Base-by-base conservation (phyloP, 192 early-diverging fungal species). In the Haplosporangium gracile region DNA sequence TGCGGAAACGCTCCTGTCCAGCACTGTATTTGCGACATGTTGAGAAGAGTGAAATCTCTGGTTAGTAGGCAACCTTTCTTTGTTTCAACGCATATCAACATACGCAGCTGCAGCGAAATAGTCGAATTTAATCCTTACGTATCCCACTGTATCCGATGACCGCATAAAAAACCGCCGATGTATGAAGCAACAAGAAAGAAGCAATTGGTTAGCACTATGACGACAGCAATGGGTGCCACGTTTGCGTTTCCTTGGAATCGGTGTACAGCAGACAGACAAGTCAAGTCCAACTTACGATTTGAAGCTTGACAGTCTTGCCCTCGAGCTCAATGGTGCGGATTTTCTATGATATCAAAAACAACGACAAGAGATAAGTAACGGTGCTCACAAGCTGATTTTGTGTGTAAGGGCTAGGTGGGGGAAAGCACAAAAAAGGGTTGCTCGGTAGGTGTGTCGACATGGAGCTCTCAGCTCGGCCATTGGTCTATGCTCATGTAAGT, bases 281-380 rank as follows among this genome's bases (percentile, higher is more conserved):
- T 40, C 18, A 63, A 53, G 77, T 34, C 18, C 68, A 20, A 87
- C 93, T 69, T 94, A 96, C 95, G 83, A 99, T 98, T 88, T 98
- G 97, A 68, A 99, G 92, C 91, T 99, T 99, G 47, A 99, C 97
- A 53, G 97, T 98, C 89, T 99, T 99, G 72, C 98, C 97, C 88
- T 99, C 98, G 70, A 99, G 93, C 85, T 99, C 98, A 77, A 99
- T 99, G 71, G 97, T 99, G 82, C 97, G 95, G 88, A 99, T 99
- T 97, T 98, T 99, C 95, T 97, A 90, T 63, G 36, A 16, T 22
- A 57, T 43, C 10, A 43, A 15, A 11, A 40, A 70, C 39, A 36
- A 24, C 26, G 49, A 72, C 10, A 39, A 72, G 34, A 60, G n/a
- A 60, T 65, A 29, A 65, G 29, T 15, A 65, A 65, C 24, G 11